Evolutionary conservation across 306 rosid species (phyloP).

Genomic region (Biancaea sappan): DNA sequence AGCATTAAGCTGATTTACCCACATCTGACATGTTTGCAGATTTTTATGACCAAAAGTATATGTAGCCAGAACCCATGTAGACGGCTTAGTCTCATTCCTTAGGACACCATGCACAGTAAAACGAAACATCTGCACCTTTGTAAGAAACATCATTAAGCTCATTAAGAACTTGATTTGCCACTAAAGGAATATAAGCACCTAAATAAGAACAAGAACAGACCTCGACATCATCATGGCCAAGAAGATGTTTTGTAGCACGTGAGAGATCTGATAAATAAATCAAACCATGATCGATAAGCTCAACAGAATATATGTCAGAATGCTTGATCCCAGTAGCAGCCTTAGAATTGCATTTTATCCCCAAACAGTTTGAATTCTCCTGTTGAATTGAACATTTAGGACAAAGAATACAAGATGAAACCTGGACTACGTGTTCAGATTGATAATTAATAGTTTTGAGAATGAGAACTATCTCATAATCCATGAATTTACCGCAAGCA

Average conservation of each 20-base stretch:
- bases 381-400: constrained; percentile 45
- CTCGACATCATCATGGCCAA: constrained; percentile 53
- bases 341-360: constrained; percentile 53
- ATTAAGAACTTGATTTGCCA: constrained; percentile 7
- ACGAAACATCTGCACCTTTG: constrained; percentile 59
- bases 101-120: constrained; percentile 70
- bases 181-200: constrained; percentile 19
- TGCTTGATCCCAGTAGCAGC: constrained; percentile 56
- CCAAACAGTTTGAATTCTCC: constrained; percentile 70
- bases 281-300: constrained; percentile 46
- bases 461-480: not conserved
- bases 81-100: constrained; percentile 61
- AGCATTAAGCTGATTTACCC: constrained; percentile 67
- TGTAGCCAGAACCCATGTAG: constrained; percentile 53
- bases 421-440: not conserved
- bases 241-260: constrained; percentile 46
- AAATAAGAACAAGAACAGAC: constrained; percentile 50
- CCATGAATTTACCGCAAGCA: not conserved
- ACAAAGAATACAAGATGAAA: constrained; percentile 23
- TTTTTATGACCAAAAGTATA: constrained; percentile 75
- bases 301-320: constrained; percentile 76
- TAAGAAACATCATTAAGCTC: constrained; percentile 26
- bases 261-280: constrained; percentile 51
- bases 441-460: constrained; percentile 9
- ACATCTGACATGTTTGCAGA: constrained; percentile 62